These are phyloP conservation scores for Gryganskiella cystojenkinii DNA, from an alignment of 192 early-diverging fungal species.

Conservation along the genomic window DNA sequence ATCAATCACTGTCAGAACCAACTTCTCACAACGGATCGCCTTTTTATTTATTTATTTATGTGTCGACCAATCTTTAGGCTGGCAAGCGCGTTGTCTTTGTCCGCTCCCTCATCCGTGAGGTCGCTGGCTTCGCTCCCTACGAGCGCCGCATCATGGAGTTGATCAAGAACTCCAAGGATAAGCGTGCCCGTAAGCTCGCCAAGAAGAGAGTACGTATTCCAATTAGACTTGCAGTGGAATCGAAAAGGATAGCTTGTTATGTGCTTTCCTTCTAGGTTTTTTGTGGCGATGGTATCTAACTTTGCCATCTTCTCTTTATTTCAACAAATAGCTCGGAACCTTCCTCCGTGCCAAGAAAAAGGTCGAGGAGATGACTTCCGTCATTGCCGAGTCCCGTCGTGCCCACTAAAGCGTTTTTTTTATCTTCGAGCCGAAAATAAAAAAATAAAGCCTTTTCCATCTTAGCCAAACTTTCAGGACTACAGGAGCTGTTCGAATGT, in stretches of 20 bases:
- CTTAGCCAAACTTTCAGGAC: no score
- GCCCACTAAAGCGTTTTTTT: conserved; percentile 41
- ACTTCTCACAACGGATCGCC: not conserved
- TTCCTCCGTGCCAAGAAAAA: conserved; percentile 97
- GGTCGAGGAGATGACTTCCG: conserved; percentile 95
- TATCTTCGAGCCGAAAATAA: not conserved
- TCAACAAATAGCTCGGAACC: conserved; percentile 83
- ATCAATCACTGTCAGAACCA: not conserved
- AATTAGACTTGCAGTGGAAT: not conserved
- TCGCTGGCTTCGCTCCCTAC: conserved; percentile 97
- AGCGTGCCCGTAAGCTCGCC: conserved; percentile 98
- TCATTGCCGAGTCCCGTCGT: conserved; percentile 96
- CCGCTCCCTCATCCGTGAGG: conserved; percentile 95
- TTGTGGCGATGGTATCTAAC: no score
- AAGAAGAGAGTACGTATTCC: conserved; percentile 85
- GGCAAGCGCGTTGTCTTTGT: conserved; percentile 89
- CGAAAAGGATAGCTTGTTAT: not conserved
- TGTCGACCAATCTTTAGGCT: conserved; percentile 19
- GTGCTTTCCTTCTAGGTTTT: not conserved
- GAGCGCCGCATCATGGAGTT: conserved; percentile 99
- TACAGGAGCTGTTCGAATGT: no score
- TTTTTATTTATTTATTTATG: not conserved
- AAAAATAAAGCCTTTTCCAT: no score
- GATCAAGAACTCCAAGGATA: conserved; percentile 99
- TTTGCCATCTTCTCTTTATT: not conserved